Base-by-base conservation (phyloP, 2,329 filamentous ascomycete species). In the Calonectria montana region DNA sequence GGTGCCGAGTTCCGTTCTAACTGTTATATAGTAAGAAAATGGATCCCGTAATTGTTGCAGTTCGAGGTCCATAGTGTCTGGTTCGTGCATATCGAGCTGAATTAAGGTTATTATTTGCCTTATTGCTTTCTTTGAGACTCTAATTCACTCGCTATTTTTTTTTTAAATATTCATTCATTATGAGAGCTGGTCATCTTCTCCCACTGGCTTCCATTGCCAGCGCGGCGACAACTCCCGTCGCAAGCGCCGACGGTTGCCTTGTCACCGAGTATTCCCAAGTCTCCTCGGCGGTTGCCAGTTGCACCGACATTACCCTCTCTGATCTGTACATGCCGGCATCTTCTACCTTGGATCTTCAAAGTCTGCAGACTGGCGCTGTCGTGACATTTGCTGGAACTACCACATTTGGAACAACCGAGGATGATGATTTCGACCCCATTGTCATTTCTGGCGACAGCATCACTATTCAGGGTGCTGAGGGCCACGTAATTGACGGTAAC, bases 361-460 rank as follows among this genome's bases (percentile, higher is more conserved):
- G 69, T 39, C 59, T 71, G 8, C 69, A 71, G 43, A 71, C 69
- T 3, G 69, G 69, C 6, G 65, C 69, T 7, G 50, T 65, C 10
- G 69, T 71, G 16, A 71, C 69, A 21, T 71, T 71, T 48, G 65
- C 59, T 2, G 69, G 69, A 59, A 71, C 65, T 4, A 71, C 69
- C 15, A 65, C 67, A 6, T 73, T 73, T 10, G 71, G 71, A 64
- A 73, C 67, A 8, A 73, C 71, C 12, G 63, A 25, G 16, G 67
- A 73, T 23, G 57, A 65, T 1, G 71, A 73, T 8, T 73, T 73
- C 41, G 71, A 73, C 23, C 71, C 71, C 7, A 86, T 93, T 77
- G 87, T 87, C 27, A 85, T 93, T 72, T 88, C 88, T 2, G 91
- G 91, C 55, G 87, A 81, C 21, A 82, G 84, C 73, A 86, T 92